Evolutionary conservation across 768 basidiomycete species (phyloP).

Genomic region (Serendipita indica): DNA sequence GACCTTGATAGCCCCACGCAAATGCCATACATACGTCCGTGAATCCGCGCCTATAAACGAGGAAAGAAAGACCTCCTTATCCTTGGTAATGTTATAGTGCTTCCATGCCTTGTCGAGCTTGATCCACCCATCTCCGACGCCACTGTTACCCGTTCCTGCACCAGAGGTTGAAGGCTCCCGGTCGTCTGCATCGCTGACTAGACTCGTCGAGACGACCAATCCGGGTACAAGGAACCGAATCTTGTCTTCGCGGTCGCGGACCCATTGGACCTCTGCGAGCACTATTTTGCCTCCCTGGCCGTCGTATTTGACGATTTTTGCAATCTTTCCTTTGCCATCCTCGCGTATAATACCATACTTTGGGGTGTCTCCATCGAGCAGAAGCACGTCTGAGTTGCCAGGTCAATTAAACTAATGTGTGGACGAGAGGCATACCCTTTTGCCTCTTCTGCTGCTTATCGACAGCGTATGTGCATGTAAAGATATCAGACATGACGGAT

Average conservation of each 20-base stretch:
- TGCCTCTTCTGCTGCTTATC: not conserved
- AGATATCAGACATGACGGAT: slow-evolving; percentile 1
- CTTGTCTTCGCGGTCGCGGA: slow-evolving; percentile 3
- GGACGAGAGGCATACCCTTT: not conserved
- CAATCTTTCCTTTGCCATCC: slow-evolving; percentile 3
- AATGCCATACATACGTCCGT: not conserved
- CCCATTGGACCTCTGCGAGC: slow-evolving; percentile 1
- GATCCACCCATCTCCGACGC: not conserved
- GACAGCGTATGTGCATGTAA: not conserved
- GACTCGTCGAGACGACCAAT: too few species aligned
- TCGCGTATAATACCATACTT: not conserved
- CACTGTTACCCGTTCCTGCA: too few species aligned
- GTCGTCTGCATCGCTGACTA: too few species aligned
- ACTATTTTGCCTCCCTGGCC: not conserved
- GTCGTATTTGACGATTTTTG: not conserved
- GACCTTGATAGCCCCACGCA: not conserved
- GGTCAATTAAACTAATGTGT: not conserved
- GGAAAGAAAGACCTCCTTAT: not conserved
- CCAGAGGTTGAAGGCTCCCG: too few species aligned
- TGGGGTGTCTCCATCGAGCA: not conserved
- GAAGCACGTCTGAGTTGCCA: not conserved
- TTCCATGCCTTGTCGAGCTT: not conserved
- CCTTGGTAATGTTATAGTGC: not conserved
- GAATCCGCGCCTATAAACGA: not conserved
- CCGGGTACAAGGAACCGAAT: too few species aligned